These are phyloP conservation scores for Solanum aculeatissimum DNA, from an alignment of 305 asterid genomes.

Conservation along the genomic window DNA sequence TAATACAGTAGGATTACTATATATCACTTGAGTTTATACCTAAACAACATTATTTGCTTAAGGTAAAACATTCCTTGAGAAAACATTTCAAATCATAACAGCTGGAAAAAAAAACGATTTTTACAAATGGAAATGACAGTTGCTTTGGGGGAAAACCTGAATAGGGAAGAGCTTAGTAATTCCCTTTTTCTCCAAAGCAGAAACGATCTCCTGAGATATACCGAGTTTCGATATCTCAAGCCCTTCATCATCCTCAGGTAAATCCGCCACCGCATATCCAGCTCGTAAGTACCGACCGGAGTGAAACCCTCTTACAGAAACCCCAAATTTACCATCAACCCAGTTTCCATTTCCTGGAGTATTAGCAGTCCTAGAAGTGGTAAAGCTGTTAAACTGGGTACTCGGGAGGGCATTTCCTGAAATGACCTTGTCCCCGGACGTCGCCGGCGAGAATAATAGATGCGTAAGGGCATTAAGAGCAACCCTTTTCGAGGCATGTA, in stretches of 20 bases:
- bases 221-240: slow-evolving; percentile 86
- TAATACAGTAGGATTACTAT: not conserved
- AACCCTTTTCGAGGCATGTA: slow-evolving; percentile 20
- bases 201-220: slow-evolving; percentile 48
- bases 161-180: slow-evolving; percentile 86
- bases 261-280: slow-evolving; percentile 48
- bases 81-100: not conserved
- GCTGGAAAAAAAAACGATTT: not conserved
- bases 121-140: not conserved
- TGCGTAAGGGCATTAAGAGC: slow-evolving; percentile 34
- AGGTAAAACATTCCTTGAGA: not conserved
- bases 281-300: slow-evolving; percentile 30
- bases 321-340: not conserved
- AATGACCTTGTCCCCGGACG: not conserved
- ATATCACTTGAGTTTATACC: not conserved
- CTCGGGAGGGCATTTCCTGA: slow-evolving; percentile 8
- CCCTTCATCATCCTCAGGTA: slow-evolving; percentile 60
- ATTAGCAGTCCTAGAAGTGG: slow-evolving; percentile 1
- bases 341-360: not conserved
- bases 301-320: slow-evolving; percentile 34
- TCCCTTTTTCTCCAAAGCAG: slow-evolving; percentile 55
- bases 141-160: slow-evolving; percentile 39
- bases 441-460: slow-evolving; percentile 10
- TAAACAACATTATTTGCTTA: not conserved
- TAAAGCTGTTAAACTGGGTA: slow-evolving; percentile 10